These are phyloP conservation scores for Dipteronia sinensis DNA, from an alignment of 345 rosid species.

Conservation along the genomic window DNA sequence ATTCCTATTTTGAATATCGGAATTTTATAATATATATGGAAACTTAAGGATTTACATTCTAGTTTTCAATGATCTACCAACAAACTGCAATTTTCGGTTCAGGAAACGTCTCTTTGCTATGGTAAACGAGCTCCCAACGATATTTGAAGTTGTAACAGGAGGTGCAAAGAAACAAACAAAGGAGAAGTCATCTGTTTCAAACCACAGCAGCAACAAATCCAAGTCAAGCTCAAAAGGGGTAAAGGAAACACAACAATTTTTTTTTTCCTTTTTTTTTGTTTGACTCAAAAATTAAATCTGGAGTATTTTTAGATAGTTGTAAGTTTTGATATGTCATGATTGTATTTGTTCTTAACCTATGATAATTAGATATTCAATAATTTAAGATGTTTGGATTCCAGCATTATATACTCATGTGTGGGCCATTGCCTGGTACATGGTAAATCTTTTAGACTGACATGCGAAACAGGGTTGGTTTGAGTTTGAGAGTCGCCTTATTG, in stretches of 20 bases:
- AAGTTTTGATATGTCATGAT: background rate
- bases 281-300: background rate
- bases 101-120: slow-evolving; percentile 71
- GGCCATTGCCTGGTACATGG: background rate
- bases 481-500: background rate
- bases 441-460: background rate
- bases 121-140: slow-evolving; percentile 73
- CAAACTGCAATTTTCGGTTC: slow-evolving; percentile 23
- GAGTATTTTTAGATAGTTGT: background rate
- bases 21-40: background rate
- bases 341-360: background rate
- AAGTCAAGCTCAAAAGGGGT: slow-evolving; percentile 62
- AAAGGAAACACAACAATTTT: slow-evolving; percentile 1
- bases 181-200: slow-evolving; percentile 61
- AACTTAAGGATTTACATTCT: background rate
- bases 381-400: background rate
- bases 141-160: slow-evolving; percentile 76
- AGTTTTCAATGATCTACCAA: background rate
- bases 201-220: slow-evolving; percentile 58
- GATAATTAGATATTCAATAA: background rate
- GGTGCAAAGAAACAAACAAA: slow-evolving; percentile 49
- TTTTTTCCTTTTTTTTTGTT: background rate
- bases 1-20: background rate
- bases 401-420: background rate
- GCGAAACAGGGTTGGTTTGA: background rate